These are phyloP conservation scores for Stagonosporopsis rhizophila DNA, from an alignment of 2,329 filamentous ascomycete genomes.

Conservation along the genomic window DNA sequence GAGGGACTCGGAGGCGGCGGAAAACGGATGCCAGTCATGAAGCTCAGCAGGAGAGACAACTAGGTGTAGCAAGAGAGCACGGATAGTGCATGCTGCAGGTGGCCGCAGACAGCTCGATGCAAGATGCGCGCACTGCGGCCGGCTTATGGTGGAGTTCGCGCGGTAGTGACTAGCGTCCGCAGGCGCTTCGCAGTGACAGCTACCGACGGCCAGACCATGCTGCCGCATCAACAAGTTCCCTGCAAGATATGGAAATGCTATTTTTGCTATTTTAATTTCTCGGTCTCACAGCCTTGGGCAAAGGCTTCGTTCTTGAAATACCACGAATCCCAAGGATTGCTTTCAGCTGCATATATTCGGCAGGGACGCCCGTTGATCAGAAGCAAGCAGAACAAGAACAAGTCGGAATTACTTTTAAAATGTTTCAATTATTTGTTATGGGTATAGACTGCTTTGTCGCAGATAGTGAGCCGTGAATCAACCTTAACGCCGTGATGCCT, in stretches of 20 bases:
- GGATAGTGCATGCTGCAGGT: slow-evolving; percentile 29
- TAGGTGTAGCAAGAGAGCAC: slow-evolving; percentile 10
- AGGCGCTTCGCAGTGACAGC: slow-evolving; percentile 3
- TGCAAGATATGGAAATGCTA: not conserved
- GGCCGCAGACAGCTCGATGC: slow-evolving; percentile 35
- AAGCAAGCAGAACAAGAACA: not conserved
- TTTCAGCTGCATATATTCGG: not conserved
- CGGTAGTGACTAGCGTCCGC: slow-evolving; percentile 9
- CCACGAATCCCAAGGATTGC: not conserved
- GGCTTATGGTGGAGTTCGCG: slow-evolving; percentile 30
- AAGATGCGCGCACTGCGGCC: slow-evolving; percentile 30
- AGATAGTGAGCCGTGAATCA: not conserved
- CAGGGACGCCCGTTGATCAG: not conserved
- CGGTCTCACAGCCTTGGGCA: not conserved
- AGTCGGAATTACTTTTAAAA: not conserved
- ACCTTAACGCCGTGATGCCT: slow-evolving; percentile 28
- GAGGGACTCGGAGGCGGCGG: slow-evolving; percentile 31
- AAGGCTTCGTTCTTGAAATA: not conserved
- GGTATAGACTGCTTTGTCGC: slow-evolving; percentile 11
- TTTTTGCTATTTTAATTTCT: not conserved
- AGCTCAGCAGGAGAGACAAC: slow-evolving; percentile 17
- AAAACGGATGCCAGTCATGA: slow-evolving; percentile 26
- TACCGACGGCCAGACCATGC: slow-evolving; percentile 1
- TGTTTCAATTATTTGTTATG: slow-evolving; percentile 1
- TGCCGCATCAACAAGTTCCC: not conserved